Base-by-base conservation (phyloP, 768 basidiomycete species). In the Tricholoma hemisulphureum region DNA sequence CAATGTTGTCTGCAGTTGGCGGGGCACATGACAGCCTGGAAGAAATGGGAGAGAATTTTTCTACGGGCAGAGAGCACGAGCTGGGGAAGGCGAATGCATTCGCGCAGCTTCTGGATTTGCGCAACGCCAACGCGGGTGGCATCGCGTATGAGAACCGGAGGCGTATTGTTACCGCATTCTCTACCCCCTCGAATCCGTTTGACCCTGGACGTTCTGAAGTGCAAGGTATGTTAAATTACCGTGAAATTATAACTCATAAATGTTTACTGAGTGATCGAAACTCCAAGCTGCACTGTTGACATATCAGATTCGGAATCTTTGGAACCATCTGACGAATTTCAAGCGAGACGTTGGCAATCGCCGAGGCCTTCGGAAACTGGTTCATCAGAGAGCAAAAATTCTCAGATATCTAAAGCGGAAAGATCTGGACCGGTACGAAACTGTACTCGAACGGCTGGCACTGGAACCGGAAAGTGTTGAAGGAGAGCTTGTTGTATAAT, bases 141-240 rank as follows among this genome's bases (percentile, higher is more conserved):
- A 86, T 98, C 60, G 84, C 91, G 51, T 91, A 82, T 65, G 92
- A 94, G 73, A 98, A 97, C 70, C 79, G 90, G 58, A 78, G 84
- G 67, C 80, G 93, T 60, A 88, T 95, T 59, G 78, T 97, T 26
- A 73, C 74, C 13, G 85, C 83, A 26, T 98, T 98, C 74, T 96
- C 95, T 1, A 76, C 80, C 6, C 79, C 82, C 0, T 79, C 78
- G 51, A 87, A 83, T 61, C 81, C 81, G 21, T 84, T 80, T 58
- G 91, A 95, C 70, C 78, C 94, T 0, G 95, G 95, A 39, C 78
- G 89, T 39, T 80, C 91, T 1, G 93, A 94, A 67, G 95, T 97
- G 0, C 95, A 97, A 81, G 93, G 95, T 93, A 67, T 63, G 37
- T 51, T 54, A 53, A 55, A 24, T 13, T 24, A 8, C n/a, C 32